Base-by-base conservation (phyloP, 192 early-diverging fungal species). In the Jimgerdemannia flammicorona region DNA sequence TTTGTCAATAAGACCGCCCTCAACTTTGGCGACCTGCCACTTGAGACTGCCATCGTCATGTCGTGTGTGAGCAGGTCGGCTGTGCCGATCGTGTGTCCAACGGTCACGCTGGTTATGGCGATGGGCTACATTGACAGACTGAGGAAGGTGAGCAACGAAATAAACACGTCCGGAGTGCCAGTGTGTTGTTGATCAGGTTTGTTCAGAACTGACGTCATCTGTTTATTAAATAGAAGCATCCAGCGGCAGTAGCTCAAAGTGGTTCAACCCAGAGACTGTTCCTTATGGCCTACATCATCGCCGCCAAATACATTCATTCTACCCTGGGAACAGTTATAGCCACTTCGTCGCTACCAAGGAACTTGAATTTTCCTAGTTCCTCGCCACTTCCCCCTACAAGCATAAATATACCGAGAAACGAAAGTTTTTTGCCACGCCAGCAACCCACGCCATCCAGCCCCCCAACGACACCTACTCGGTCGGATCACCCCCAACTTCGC, bases 211-310 rank as follows among this genome's bases (percentile, higher is more conserved):
- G 14, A 59, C 14, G 14, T 1, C 29, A 59, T 59, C 6, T 59
- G 6, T 10, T 59, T 59, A 59, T 59, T 59, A 59, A 59, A 59
- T 10, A 59, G 49, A 59, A 14, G 14, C 14, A 14, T 72, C 76
- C 11, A 80, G 78, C 18, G 79, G 80, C 4, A 82, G 81, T 59
- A 84, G 86, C 3, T 81, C 84, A 40, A 67, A 76, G 11, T 2
- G 86, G 86, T 40, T 85, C 81, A 71, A 83, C 82, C 14, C 84
- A 81, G 7, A 76, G 86, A 1, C 70, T 87, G 10, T 85, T 87
- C 20, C 73, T 87, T 29, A 84, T 84, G 3, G 86, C 86, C 3
- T 87, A 85, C 65, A 84, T 84, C 71, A 80, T 87, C 68, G 84
- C 84, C 4, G 78, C 84, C 18, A 87, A 87, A 44, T 81, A 74